These are phyloP conservation scores for Phytophthora melonis DNA, from an alignment of 352 stramenopile species.

Conservation along the genomic window DNA sequence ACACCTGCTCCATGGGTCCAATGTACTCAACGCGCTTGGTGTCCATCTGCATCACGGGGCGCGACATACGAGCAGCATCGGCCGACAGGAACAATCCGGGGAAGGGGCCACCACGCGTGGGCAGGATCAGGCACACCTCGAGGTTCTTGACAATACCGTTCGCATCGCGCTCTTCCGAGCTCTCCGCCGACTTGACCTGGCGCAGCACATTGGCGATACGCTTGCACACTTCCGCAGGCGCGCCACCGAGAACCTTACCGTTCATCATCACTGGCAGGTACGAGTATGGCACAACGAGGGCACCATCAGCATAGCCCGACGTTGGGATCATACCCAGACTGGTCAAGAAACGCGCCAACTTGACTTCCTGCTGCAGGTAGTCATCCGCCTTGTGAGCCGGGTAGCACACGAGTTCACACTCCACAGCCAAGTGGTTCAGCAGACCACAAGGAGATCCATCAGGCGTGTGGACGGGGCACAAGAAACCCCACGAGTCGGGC, in stretches of 20 bases:
- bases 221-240: conserved; percentile 87
- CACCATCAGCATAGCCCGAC: conserved; percentile 82
- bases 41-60: conserved; percentile 92
- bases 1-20: conserved; percentile 97
- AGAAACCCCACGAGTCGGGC: conserved; percentile 98
- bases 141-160: conserved; percentile 82
- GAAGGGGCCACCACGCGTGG: conserved; percentile 93
- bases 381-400: conserved; percentile 81
- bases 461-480: conserved; percentile 99
- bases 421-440: conserved; percentile 98
- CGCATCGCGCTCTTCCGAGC: conserved; percentile 62
- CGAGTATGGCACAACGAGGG: conserved; percentile 87
- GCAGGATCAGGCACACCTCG: conserved; percentile 85
- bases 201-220: conserved; percentile 77
- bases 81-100: conserved; percentile 98
- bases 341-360: conserved; percentile 79
- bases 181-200: conserved; percentile 72
- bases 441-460: conserved; percentile 99
- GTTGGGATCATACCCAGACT: conserved; percentile 87
- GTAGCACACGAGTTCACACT: conserved; percentile 89
- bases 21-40: conserved; percentile 96
- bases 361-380: conserved; percentile 76
- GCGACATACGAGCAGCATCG: conserved; percentile 95
- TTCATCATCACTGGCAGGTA: conserved; percentile 98
- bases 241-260: conserved; percentile 95